phyloP scores from a whole-genome alignment of 495 filamentous ascomycete genomes.

The Penicillium coprophilum region DNA sequence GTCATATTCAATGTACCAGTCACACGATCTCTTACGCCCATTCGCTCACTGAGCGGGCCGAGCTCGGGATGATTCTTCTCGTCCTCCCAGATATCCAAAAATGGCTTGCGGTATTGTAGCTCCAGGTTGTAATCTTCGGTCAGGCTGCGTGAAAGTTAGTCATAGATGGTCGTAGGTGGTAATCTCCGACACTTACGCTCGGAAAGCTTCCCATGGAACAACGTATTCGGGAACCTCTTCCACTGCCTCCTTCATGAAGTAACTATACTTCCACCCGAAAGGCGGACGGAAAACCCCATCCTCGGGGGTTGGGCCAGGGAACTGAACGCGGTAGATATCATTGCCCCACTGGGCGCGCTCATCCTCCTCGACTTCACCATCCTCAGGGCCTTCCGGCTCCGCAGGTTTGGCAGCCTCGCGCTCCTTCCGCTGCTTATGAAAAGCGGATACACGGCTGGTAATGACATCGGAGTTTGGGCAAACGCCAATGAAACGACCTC shows the following conservation, averaged over 20 bases:
- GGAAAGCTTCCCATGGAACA: conserved; percentile 96
- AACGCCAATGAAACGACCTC: conserved; percentile 87
- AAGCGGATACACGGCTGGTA: conserved; percentile 59
- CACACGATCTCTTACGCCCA: conserved; percentile 79
- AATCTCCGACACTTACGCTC: conserved; percentile 52
- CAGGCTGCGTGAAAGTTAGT: conserved; percentile 46
- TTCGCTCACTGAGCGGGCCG: conserved; percentile 82
- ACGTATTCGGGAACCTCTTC: conserved; percentile 97
- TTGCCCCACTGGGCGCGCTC: conserved; percentile 80
- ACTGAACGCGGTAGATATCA: conserved; percentile 82
- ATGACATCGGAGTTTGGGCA: conserved; percentile 94
- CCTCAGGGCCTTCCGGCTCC: conserved; percentile 34
- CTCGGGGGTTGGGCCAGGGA: conserved; percentile 72
- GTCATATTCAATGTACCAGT: conserved; percentile 67
- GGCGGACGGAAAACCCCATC: conserved; percentile 85
- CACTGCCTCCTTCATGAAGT: conserved; percentile 92
- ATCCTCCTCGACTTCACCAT: conserved; percentile 55
- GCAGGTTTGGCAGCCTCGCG: conserved; percentile 34
- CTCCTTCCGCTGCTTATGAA: conserved; percentile 60
- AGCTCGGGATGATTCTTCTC: conserved; percentile 80
- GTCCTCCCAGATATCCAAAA: conserved; percentile 85
- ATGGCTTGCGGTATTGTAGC: conserved; percentile 84
- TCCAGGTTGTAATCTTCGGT: conserved; percentile 97
- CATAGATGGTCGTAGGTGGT: not conserved
- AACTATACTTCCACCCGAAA: conserved; percentile 97